These are phyloP conservation scores for Paracamarosporium sp. DNA, from an alignment of 2,329 filamentous ascomycete species.

Conservation along the genomic window DNA sequence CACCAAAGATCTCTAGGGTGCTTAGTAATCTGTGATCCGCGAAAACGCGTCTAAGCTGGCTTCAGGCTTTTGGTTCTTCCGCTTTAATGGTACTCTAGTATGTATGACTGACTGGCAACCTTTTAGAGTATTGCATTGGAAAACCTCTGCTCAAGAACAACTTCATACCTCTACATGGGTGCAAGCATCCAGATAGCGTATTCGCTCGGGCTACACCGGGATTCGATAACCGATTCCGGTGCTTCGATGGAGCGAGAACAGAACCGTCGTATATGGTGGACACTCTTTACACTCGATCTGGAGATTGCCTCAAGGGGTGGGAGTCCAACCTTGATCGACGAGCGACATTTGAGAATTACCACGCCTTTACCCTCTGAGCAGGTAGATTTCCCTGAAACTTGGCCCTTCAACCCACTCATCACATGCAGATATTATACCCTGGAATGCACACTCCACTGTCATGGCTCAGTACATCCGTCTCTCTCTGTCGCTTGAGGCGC, in stretches of 20 bases:
- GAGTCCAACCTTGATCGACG: slow-evolving; percentile 42
- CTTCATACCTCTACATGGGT: slow-evolving; percentile 45
- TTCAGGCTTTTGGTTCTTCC: too few relatives aligned
- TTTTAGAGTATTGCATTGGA: slow-evolving; percentile 42
- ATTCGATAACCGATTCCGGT: slow-evolving; percentile 37
- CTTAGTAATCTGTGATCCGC: not conserved
- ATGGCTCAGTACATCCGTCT: slow-evolving; percentile 39
- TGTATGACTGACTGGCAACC: slow-evolving; percentile 11
- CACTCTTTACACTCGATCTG: slow-evolving; percentile 43
- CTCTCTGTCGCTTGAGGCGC: slow-evolving; percentile 40
- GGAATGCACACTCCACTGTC: slow-evolving; percentile 43
- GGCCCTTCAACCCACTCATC: slow-evolving; percentile 2
- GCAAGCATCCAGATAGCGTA: slow-evolving; percentile 46
- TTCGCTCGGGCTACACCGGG: slow-evolving; percentile 44
- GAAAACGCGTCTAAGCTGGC: not conserved
- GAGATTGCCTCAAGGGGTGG: slow-evolving; percentile 45
- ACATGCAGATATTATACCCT: slow-evolving; percentile 34
- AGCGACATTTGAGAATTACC: slow-evolving; percentile 37
- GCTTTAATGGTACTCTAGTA: not conserved
- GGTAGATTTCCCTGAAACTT: slow-evolving; percentile 17
- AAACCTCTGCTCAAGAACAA: slow-evolving; percentile 42
- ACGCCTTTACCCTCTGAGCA: slow-evolving; percentile 42
- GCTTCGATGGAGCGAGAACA: slow-evolving; percentile 39
- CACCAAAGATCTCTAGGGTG: not conserved
- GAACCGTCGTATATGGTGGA: slow-evolving; percentile 47